A percentile compares a stretch with the other conserved stretches of the same genome.
Conservation (phyloP, 2,329 filamentous ascomycete genomes). For the Phialemonium atrogriseum region DNA sequence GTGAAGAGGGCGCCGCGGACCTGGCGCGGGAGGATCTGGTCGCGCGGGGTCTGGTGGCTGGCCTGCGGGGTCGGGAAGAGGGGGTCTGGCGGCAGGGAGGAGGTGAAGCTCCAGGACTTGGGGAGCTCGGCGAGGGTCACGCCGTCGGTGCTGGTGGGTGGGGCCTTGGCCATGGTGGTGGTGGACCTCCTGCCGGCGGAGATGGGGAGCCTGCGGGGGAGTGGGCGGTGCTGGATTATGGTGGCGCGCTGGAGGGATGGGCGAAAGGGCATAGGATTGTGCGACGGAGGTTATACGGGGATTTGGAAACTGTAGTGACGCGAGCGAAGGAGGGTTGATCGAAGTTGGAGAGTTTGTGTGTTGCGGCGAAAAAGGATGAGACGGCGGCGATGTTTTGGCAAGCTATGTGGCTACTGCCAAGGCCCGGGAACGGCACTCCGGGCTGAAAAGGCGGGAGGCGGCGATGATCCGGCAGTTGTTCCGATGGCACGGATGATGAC, state of each 20-base stretch:
- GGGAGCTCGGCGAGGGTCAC: conserved; percentile 46
- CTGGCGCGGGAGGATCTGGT: conserved; percentile 68
- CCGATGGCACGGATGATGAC: too few species aligned
- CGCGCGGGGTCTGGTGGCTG: conserved; percentile 74
- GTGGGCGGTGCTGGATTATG: background rate
- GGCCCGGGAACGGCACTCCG: too few species aligned
- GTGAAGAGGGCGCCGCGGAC: conserved; percentile 84
- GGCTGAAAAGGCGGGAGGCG: too few species aligned
- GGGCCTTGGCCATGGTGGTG: conserved; percentile 5
- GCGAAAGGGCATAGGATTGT: conserved; percentile 1
- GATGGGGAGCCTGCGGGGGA: background rate
- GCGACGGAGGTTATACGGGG: too few species aligned
- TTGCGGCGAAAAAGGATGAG: conserved; percentile 12
- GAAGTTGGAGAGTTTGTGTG: conserved; percentile 6
- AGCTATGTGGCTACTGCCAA: too few species aligned
- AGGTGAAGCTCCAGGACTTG: conserved; percentile 58
- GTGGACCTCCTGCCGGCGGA: conserved; percentile 9
- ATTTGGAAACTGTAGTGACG: too few species aligned
- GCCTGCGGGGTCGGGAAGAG: conserved; percentile 70
- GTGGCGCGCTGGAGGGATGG: background rate
- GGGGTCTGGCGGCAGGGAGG: conserved; percentile 66
- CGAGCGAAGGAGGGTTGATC: conserved; percentile 4
- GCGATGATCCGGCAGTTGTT: too few species aligned
- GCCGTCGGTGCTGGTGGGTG: conserved; percentile 13
- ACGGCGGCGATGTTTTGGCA: too few species aligned